phyloP scores from a whole-genome alignment of 202 grass and related monocot genomes.

The Setaria viridis region DNA sequence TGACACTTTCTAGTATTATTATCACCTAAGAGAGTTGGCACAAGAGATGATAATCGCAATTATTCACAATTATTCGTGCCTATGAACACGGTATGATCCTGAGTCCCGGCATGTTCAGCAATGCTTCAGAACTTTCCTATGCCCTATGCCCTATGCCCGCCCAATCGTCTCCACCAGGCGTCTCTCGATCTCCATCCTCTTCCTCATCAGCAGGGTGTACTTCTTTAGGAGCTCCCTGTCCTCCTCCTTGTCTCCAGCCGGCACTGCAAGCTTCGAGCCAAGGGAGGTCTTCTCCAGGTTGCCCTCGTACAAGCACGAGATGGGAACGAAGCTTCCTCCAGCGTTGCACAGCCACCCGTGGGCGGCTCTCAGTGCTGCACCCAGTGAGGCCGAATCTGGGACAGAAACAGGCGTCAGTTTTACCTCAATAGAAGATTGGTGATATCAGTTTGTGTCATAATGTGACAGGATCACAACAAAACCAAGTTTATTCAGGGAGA shows the following conservation, averaged over 20 bases:
- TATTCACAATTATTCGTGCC: constrained; percentile 13
- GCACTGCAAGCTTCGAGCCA: constrained; percentile 59
- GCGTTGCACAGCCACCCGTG: constrained; percentile 91
- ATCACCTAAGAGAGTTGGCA: background rate
- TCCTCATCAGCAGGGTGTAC: constrained; percentile 75
- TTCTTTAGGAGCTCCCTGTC: constrained; percentile 61
- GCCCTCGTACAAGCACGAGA: constrained; percentile 69
- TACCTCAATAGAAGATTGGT: background rate
- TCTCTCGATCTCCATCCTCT: constrained; percentile 86
- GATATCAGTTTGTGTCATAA: background rate
- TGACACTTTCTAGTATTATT: background rate
- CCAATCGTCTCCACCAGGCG: constrained; percentile 73
- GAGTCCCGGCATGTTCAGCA: background rate
- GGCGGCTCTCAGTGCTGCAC: constrained; percentile 81
- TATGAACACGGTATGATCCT: background rate
- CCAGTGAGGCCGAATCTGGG: constrained; percentile 90
- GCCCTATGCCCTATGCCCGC: constrained; percentile 48
- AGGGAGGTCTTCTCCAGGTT: constrained; percentile 81
- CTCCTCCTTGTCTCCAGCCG: constrained; percentile 42
- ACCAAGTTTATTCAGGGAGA: background rate
- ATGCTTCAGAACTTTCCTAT: constrained; percentile 34
- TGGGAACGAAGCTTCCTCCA: constrained; percentile 72
- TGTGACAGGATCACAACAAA: background rate
- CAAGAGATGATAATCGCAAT: background rate
- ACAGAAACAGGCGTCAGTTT: background rate